Conservation (phyloP, 83 land plant species). For the Larix sibirica region DNA sequence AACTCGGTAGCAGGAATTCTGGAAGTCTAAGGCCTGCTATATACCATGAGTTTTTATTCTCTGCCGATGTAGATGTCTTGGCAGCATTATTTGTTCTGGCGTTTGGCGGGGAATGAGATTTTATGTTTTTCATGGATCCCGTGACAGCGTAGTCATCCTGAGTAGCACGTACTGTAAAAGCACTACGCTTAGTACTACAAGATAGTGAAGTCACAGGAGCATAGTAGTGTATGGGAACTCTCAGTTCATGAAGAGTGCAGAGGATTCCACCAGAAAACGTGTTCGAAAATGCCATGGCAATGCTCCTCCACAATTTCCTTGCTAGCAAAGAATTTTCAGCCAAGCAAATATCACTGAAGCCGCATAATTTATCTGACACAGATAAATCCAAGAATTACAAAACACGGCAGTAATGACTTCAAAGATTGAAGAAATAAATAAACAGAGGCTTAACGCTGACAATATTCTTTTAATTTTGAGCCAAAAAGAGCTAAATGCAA, state of each 20-base stretch:
- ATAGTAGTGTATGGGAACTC: neutral
- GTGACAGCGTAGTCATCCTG: conserved; percentile 4
- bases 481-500: neutral
- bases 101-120: neutral
- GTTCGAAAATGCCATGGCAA: neutral
- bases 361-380: neutral
- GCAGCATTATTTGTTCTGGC: neutral
- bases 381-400: neutral
- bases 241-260: neutral
- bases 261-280: neutral
- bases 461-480: neutral
- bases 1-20: conserved; percentile 6
- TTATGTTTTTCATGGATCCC: conserved; percentile 4
- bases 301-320: neutral
- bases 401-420: neutral
- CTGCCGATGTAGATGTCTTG: neutral
- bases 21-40: conserved; percentile 9
- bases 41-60: neutral
- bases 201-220: neutral
- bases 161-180: neutral
- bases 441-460: neutral
- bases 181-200: neutral
- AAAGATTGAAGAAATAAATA: neutral
- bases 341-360: neutral
- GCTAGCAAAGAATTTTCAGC: neutral